A percentile compares a stretch with the other conserved stretches of the same genome.
Evolutionary conservation across 768 basidiomycete species (phyloP).

Genomic region (Kwoniella dendrophila): DNA sequence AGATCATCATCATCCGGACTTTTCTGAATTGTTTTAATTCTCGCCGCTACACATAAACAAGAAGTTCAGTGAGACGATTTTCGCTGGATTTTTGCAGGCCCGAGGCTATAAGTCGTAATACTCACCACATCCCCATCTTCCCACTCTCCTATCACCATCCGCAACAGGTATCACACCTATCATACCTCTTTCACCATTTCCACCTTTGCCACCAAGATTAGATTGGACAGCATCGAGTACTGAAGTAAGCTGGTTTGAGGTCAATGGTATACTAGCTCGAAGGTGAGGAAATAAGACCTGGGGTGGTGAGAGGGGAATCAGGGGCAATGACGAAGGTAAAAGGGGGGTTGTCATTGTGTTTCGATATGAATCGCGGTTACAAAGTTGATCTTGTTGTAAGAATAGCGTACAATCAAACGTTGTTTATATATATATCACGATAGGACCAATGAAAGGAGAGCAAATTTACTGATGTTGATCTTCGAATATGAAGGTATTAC

Average conservation of each 20-base stretch:
- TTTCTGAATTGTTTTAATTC: conserved; percentile 36
- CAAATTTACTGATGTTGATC: too few species aligned
- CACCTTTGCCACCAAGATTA: conserved; percentile 60
- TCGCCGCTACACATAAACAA: conserved; percentile 28
- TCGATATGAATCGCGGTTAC: too few species aligned
- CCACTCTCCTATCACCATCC: conserved; percentile 45
- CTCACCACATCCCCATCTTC: conserved; percentile 48
- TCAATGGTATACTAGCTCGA: conserved; percentile 69
- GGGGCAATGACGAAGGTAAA: conserved; percentile 61
- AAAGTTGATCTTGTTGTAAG: too few species aligned
- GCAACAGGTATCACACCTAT: conserved; percentile 43
- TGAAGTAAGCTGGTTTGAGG: conserved; percentile 64
- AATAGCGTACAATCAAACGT: too few species aligned
- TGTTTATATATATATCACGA: too few species aligned
- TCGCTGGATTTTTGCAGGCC: too few species aligned
- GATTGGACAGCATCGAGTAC: conserved; percentile 69
- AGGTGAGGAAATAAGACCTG: conserved; percentile 74
- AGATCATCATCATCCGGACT: conserved; percentile 24
- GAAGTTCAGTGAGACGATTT: background rate
- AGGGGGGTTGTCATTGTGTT: conserved; percentile 34
- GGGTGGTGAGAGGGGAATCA: conserved; percentile 72
- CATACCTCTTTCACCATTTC: conserved; percentile 21
- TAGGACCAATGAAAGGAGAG: too few species aligned
- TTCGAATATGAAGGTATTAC: too few species aligned
- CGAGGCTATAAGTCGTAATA: background rate